Evolutionary conservation across 768 basidiomycete species (phyloP).

Genomic region (Cyclocybe cylindracea): DNA sequence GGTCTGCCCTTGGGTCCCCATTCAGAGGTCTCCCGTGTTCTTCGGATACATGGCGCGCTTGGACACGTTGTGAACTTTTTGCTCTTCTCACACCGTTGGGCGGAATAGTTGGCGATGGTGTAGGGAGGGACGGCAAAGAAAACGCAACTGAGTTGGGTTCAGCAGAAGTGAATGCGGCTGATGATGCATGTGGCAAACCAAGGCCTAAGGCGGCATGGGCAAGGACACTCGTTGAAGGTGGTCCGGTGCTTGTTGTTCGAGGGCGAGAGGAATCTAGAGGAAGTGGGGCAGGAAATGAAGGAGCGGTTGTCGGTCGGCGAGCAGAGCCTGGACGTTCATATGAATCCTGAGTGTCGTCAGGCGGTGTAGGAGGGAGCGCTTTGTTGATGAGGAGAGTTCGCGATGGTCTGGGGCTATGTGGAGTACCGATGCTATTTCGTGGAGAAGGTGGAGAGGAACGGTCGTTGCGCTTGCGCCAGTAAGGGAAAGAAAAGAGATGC

Average conservation of each 20-base stretch:
- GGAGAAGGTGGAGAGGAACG: conserved; percentile 16
- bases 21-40: conserved; percentile 19
- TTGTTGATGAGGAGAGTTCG: conserved; percentile 38
- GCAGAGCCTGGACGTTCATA: no score
- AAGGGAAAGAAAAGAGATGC: conserved; percentile 67
- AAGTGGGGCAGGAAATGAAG: conserved; percentile 1
- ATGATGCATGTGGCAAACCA: conserved; percentile 52
- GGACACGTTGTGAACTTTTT: conserved; percentile 50
- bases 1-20: conserved; percentile 18
- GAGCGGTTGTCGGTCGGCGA: neutral
- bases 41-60: conserved; percentile 22
- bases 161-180: conserved; percentile 39
- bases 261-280: conserved; percentile 1
- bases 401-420: conserved; percentile 12
- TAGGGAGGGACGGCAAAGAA: conserved; percentile 25
- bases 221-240: conserved; percentile 39
- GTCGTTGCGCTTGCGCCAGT: conserved; percentile 56
- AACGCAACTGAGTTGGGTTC: conserved; percentile 55
- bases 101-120: conserved; percentile 9
- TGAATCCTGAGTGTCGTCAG: conserved; percentile 20
- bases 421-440: conserved; percentile 1
- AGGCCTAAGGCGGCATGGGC: conserved; percentile 61
- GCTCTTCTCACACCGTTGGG: conserved; percentile 41
- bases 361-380: conserved; percentile 51
- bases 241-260: conserved; percentile 10